Evolutionary conservation across 179 eudicot species (phyloP).

Genomic region (Gypsophila paniculata): DNA sequence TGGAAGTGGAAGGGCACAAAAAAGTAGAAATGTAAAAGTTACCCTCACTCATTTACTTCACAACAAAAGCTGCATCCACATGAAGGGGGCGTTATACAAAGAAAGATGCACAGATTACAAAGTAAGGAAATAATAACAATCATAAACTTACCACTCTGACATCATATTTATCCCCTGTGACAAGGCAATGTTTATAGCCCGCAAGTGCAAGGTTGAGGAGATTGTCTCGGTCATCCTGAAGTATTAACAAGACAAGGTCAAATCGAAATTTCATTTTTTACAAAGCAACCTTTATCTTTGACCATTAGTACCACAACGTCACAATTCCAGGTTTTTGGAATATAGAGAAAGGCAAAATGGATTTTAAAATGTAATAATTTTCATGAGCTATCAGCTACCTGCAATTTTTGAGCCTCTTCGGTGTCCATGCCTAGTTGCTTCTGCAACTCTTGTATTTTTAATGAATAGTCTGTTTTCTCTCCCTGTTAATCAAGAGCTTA

Average conservation of each 20-base stretch:
- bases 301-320: not conserved
- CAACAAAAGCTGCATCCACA: not conserved
- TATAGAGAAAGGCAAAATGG: not conserved
- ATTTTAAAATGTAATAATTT: not conserved
- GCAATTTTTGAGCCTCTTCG: constrained; percentile 88
- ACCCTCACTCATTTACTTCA: not conserved
- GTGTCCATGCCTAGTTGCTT: constrained; percentile 87
- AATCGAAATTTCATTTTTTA: not conserved
- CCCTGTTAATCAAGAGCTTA: constrained; percentile 42
- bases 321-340: not conserved
- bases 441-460: constrained; percentile 87
- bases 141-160: constrained; percentile 71
- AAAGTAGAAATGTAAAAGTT: not conserved
- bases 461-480: constrained; percentile 78
- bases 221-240: constrained; percentile 89
- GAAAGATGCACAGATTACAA: not conserved
- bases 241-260: constrained; percentile 12
- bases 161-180: constrained; percentile 92
- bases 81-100: not conserved
- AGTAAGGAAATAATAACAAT: not conserved
- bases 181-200: constrained; percentile 80
- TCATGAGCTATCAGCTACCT: constrained; percentile 37
- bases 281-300: not conserved
- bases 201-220: constrained; percentile 76
- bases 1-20: not conserved